A percentile compares a stretch with the other conserved stretches of the same genome.
Conservation (phyloP, 441 rosid genomes). For the Codiaeum variegatum region DNA sequence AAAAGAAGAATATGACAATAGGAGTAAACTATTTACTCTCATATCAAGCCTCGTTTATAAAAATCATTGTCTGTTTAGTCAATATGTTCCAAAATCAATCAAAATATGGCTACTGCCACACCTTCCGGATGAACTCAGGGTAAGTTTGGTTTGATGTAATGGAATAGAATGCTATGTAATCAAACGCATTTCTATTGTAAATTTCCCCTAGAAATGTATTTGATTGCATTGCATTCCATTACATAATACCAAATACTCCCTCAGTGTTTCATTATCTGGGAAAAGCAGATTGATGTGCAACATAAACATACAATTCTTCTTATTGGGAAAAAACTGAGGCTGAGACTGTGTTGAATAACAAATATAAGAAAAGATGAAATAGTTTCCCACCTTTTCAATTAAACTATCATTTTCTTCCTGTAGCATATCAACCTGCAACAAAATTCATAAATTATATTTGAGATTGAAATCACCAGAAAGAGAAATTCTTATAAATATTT, state of each 20-base stretch:
- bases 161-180: too few relatives aligned
- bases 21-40: not conserved
- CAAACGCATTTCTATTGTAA: too few relatives aligned
- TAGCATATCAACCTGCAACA: constrained; percentile 65
- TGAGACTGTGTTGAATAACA: not conserved
- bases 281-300: not conserved
- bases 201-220: too few relatives aligned
- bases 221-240: too few relatives aligned
- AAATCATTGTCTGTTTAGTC: constrained; percentile 5
- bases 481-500: not conserved
- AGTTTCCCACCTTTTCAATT: constrained; percentile 47
- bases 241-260: too few relatives aligned
- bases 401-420: constrained; percentile 65
- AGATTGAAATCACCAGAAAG: not conserved
- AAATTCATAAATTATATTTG: constrained; percentile 11
- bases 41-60: not conserved
- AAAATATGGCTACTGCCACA: not conserved
- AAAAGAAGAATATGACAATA: constrained; percentile 2
- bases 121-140: not conserved
- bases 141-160: too few relatives aligned
- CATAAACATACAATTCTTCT: not conserved
- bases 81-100: constrained; percentile 11
- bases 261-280: not conserved
- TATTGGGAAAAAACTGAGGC: not conserved
- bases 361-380: constrained; percentile 16